These are phyloP conservation scores for Xanthoceras sorbifolium DNA, from an alignment of 345 rosid species.

Conservation along the genomic window DNA sequence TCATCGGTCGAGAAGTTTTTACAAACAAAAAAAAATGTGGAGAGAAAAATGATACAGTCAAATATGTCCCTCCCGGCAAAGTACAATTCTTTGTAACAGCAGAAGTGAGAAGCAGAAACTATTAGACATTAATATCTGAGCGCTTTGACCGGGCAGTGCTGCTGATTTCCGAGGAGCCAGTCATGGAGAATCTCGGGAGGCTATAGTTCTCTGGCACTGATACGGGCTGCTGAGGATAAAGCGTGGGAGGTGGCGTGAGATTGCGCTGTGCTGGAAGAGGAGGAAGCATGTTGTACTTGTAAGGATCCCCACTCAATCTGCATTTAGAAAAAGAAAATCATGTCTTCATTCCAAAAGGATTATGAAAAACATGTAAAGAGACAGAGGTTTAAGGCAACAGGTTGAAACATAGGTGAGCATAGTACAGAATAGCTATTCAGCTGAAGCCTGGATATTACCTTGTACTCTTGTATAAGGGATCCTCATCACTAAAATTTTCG, in stretches of 20 bases:
- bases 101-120: neutral
- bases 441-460: conserved; percentile 42
- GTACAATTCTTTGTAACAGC: neutral
- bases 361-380: neutral
- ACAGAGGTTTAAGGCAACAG: neutral
- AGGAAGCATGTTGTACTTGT: conserved; percentile 72
- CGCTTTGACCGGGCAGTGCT: conserved; percentile 73
- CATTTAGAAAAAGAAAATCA: conserved; percentile 22
- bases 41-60: conserved; percentile 16
- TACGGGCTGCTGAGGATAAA: conserved; percentile 94
- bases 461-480: conserved; percentile 54
- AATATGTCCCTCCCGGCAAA: neutral
- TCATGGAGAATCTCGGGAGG: conserved; percentile 69
- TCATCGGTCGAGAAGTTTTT: neutral
- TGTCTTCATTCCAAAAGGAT: neutral
- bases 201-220: conserved; percentile 62
- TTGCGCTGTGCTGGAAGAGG: conserved; percentile 95
- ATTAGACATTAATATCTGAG: conserved; percentile 77
- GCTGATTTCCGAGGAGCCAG: conserved; percentile 55
- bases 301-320: conserved; percentile 65
- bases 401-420: neutral
- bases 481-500: conserved; percentile 70
- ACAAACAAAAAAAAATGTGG: conserved; percentile 10
- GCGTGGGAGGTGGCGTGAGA: conserved; percentile 95
- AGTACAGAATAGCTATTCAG: neutral